Percentiles rank a stretch among this genome's conserved stretches.
These are phyloP conservation scores for Chalara sp. DNA, from an alignment of 2,329 filamentous ascomycete species.

Conservation along the genomic window DNA sequence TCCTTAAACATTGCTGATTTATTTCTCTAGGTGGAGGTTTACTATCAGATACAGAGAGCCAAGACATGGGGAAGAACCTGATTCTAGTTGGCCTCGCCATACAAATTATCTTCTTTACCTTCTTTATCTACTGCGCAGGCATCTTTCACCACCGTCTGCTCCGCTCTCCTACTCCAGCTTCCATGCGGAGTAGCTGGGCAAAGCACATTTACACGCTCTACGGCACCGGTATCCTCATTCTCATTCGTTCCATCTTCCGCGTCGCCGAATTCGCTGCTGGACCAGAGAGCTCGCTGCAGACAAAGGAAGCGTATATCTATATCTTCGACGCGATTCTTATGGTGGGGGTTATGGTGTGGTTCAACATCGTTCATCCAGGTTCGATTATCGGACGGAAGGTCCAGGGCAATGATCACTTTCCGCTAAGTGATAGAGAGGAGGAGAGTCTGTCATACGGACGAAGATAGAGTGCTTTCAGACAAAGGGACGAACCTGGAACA, in stretches of 20 bases:
- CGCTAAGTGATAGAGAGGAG: neutral
- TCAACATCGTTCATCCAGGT: slow-evolving; percentile 28
- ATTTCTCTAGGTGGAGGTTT: neutral
- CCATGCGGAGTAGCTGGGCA: slow-evolving; percentile 3
- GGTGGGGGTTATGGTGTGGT: slow-evolving; percentile 29
- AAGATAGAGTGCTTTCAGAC: neutral
- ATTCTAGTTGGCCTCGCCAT: slow-evolving; percentile 42
- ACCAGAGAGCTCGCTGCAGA: slow-evolving; percentile 34
- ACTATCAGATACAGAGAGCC: neutral
- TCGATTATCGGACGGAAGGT: neutral
- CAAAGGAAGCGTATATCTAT: slow-evolving; percentile 35
- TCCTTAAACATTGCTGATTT: neutral
- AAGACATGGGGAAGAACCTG: slow-evolving; percentile 29
- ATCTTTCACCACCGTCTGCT: slow-evolving; percentile 3
- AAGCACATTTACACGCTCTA: slow-evolving; percentile 35
- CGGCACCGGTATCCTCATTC: slow-evolving; percentile 33
- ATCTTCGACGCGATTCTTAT: slow-evolving; percentile 37
- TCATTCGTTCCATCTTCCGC: slow-evolving; percentile 39
- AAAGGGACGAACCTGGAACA: too few species aligned
- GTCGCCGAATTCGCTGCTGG: slow-evolving; percentile 41
- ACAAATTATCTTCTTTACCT: slow-evolving; percentile 41
- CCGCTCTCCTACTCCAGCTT: neutral
- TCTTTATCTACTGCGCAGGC: slow-evolving; percentile 31
- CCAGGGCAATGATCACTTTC: neutral
- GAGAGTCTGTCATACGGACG: neutral